Conservation (phyloP, 1,284 basidiomycete species). For the Rhodotorula mucilaginosa region DNA sequence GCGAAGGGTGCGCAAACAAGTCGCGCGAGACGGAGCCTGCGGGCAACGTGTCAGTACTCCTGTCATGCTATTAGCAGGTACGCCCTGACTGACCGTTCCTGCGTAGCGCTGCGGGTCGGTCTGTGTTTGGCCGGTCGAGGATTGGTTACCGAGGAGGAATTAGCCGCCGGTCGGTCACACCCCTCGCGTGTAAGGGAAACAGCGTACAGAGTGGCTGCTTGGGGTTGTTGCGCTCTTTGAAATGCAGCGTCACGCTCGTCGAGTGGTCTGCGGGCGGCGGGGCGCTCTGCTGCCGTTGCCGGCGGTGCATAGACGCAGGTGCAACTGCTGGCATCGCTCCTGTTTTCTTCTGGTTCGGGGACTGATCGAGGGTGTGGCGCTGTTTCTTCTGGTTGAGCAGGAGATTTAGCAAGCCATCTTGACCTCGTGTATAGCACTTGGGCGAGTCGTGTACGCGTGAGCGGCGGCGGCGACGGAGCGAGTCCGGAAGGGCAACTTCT, state of each 20-base stretch:
- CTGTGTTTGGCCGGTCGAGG: conserved; percentile 31
- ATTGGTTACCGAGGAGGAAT: neutral
- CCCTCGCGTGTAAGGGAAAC: neutral
- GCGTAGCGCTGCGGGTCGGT: conserved; percentile 32
- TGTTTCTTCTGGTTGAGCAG: too few relatives aligned
- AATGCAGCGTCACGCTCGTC: conserved; percentile 23
- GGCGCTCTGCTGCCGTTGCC: conserved; percentile 1
- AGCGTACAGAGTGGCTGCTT: conserved; percentile 26
- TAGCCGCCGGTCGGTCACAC: neutral
- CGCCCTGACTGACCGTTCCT: conserved; percentile 12
- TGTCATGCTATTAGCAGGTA: too few relatives aligned
- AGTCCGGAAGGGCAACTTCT: too few relatives aligned
- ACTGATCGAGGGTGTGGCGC: too few relatives aligned
- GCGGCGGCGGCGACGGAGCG: too few relatives aligned
- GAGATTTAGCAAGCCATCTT: too few relatives aligned
- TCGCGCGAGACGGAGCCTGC: conserved; percentile 9
- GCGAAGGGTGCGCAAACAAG: conserved; percentile 6
- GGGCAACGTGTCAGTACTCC: neutral
- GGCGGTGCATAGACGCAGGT: conserved; percentile 1
- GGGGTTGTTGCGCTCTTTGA: conserved; percentile 9
- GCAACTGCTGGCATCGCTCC: neutral
- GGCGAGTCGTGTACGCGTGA: too few relatives aligned
- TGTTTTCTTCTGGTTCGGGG: too few relatives aligned
- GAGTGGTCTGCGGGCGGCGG: neutral
- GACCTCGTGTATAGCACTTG: too few relatives aligned